Percentiles rank a stretch among this genome's conserved stretches.
Conservation (phyloP, 768 basidiomycete species). For the Tricholoma sp. region DNA sequence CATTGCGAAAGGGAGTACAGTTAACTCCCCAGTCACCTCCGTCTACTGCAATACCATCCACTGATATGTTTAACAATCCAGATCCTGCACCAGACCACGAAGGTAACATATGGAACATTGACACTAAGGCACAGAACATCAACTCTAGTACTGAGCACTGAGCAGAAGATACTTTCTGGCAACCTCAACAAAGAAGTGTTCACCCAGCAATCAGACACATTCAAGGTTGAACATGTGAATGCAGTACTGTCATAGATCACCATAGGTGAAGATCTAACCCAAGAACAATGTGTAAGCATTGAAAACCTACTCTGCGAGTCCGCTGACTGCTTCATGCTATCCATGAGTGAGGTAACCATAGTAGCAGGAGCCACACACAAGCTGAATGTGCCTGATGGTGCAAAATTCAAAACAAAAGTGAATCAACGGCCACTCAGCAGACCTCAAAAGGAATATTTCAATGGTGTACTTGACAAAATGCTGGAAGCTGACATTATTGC, state of each 20-base stretch:
- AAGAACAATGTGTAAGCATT: constrained; percentile 19
- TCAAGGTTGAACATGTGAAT: constrained; percentile 16
- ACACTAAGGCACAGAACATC: constrained; percentile 1
- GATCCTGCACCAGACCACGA: background rate
- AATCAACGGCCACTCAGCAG: constrained; percentile 26
- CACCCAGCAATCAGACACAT: constrained; percentile 22
- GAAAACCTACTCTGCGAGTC: constrained; percentile 18
- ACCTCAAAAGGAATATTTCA: constrained; percentile 26
- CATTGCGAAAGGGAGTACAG: constrained; percentile 1
- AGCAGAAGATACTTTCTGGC: background rate
- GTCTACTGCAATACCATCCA: background rate
- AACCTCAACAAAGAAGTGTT: constrained; percentile 7
- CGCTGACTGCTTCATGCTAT: constrained; percentile 36
- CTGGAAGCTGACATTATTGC: constrained; percentile 27
- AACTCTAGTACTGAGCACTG: background rate
- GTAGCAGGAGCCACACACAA: constrained; percentile 28
- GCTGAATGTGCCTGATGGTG: constrained; percentile 26
- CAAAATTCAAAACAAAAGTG: constrained; percentile 26
- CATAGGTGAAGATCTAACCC: constrained; percentile 26
- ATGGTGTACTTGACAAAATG: constrained; percentile 29
- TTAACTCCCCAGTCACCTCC: background rate
- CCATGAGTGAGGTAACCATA: constrained; percentile 29
- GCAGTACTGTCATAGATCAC: constrained; percentile 16
- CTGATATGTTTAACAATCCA: background rate
- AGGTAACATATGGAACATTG: constrained; percentile 5